Evolutionary conservation across 1,284 basidiomycete genomes (phyloP).

Genomic region (Veloporphyrellus conicus): DNA sequence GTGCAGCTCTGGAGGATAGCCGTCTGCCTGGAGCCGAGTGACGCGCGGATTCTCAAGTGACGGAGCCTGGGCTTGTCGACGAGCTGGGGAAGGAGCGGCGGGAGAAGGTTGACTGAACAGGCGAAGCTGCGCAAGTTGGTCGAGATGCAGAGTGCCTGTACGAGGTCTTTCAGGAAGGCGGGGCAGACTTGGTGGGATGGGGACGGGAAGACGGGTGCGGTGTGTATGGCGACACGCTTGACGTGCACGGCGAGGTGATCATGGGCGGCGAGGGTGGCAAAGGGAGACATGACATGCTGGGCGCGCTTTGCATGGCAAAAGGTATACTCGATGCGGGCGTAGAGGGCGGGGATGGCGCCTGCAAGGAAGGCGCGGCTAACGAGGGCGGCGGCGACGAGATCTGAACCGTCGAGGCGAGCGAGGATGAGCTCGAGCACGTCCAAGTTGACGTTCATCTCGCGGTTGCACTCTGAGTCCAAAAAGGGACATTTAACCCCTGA

Average conservation of each 20-base stretch:
- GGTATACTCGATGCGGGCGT: conserved; percentile 52
- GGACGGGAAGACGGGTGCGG: conserved; percentile 38
- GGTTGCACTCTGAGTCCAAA: background rate
- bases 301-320: conserved; percentile 53
- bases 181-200: conserved; percentile 34
- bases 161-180: conserved; percentile 50
- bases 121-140: conserved; percentile 53
- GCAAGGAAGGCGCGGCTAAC: conserved; percentile 61
- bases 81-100: conserved; percentile 47
- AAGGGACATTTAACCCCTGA: conserved; percentile 8
- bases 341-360: conserved; percentile 57
- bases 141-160: conserved; percentile 44
- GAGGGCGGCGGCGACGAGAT: conserved; percentile 55
- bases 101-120: conserved; percentile 45
- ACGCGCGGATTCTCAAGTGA: conserved; percentile 47
- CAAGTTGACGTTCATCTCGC: conserved; percentile 49
- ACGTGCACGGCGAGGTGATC: conserved; percentile 55
- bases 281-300: conserved; percentile 50
- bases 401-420: conserved; percentile 45
- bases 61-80: conserved; percentile 42
- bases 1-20: conserved; percentile 41
- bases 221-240: conserved; percentile 54
- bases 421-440: conserved; percentile 69
- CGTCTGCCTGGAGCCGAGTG: conserved; percentile 48
- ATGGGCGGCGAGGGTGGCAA: conserved; percentile 51